phyloP scores from a whole-genome alignment of 495 filamentous ascomycete species.

The Podospora tetraspora region DNA sequence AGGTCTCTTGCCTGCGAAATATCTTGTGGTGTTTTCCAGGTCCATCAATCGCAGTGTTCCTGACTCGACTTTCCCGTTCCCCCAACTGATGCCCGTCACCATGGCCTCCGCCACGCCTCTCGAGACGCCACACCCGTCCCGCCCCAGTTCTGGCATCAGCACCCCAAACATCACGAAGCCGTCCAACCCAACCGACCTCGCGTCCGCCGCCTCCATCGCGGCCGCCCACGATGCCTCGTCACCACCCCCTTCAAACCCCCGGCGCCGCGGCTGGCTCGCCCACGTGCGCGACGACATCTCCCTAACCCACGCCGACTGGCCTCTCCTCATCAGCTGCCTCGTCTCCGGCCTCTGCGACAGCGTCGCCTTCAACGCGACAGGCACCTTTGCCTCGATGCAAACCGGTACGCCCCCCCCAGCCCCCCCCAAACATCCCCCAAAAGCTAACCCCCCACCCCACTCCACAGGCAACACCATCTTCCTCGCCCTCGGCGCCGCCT shows the following conservation, averaged over 20 bases:
- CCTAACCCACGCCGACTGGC: constrained; percentile 44
- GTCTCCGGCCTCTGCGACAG: constrained; percentile 58
- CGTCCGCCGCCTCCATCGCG: neutral
- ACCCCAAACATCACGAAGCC: neutral
- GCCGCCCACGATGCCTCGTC: neutral
- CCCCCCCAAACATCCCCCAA: neutral
- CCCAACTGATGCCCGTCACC: neutral
- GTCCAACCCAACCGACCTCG: neutral
- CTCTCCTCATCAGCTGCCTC: constrained; percentile 52
- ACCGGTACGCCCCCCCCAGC: constrained; percentile 32
- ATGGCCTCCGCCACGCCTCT: neutral
- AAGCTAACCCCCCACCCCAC: neutral
- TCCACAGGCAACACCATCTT: constrained; percentile 57
- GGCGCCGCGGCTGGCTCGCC: neutral
- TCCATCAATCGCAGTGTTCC: neutral
- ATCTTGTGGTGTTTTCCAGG: neutral
- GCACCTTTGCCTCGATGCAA: constrained; percentile 60
- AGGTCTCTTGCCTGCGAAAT: neutral
- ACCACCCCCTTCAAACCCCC: neutral
- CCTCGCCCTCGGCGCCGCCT: constrained; percentile 57
- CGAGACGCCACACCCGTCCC: neutral
- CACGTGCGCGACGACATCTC: constrained; percentile 33
- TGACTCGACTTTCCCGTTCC: neutral
- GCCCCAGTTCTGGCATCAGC: neutral
- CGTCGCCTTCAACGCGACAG: constrained; percentile 57